Conservation (phyloP, 805 yeast genomes). For the Cyberlindnera xylosilytica region DNA sequence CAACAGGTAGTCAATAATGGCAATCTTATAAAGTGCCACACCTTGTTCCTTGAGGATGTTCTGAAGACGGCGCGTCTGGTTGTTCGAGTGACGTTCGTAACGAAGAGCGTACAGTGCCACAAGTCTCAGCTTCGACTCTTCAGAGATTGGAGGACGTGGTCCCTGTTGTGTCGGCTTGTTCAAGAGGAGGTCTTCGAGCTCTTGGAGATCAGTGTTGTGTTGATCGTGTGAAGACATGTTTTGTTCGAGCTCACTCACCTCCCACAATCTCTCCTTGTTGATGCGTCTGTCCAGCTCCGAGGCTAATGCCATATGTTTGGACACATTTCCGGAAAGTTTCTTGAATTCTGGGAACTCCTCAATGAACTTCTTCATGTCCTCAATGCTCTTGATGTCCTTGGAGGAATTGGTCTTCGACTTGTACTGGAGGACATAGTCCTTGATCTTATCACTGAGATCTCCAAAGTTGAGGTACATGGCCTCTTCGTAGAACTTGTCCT, state of each 20-base stretch:
- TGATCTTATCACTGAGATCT: constrained; percentile 85
- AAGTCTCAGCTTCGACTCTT: constrained; percentile 64
- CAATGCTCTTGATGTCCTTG: constrained; percentile 68
- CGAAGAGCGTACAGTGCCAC: constrained; percentile 72
- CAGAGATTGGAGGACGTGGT: constrained; percentile 39
- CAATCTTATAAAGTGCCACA: constrained; percentile 25
- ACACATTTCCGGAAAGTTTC: constrained; percentile 79
- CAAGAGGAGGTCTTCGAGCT: constrained; percentile 53
- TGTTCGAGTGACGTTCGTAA: constrained; percentile 52
- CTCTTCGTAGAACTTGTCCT: constrained; percentile 74
- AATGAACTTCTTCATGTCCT: constrained; percentile 87
- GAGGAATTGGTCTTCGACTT: constrained; percentile 75
- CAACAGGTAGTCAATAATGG: constrained; percentile 38
- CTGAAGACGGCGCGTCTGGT: constrained; percentile 39
- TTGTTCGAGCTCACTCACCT: constrained; percentile 88
- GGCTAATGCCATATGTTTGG: constrained; percentile 89
- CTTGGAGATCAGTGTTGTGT: constrained; percentile 53
- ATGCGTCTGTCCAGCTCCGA: constrained; percentile 81
- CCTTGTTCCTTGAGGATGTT: constrained; percentile 36
- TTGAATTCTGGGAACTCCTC: constrained; percentile 94
- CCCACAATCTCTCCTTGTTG: constrained; percentile 65
- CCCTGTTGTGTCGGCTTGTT: constrained; percentile 32
- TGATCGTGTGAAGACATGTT: constrained; percentile 65
- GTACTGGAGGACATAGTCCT: constrained; percentile 78
- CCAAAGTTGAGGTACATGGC: constrained; percentile 92